Evolutionary conservation across 805 yeast species (phyloP), one percentile per base, ranked within the genome.

Genomic region (Kodamaea restingae): DNA sequence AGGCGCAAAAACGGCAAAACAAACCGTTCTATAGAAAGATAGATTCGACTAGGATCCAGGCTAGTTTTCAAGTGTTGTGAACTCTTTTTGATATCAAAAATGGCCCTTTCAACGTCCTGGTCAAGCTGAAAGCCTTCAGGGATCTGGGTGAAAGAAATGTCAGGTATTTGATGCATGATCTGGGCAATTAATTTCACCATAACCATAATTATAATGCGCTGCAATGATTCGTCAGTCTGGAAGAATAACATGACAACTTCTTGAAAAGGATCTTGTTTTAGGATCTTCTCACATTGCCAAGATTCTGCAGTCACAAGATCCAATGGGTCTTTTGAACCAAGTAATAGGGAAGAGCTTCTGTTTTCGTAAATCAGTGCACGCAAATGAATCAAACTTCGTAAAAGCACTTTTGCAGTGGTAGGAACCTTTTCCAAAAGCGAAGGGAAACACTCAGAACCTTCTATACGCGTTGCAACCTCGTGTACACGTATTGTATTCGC

Each of bases 391-490:
- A 75, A 49, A 0, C 77, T 64, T 21, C 65, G 61, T 2, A 75
- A 27, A 10, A 72, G 49, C 2, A 60, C 52, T 27, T 59, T 55
- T 4, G 62, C 36, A 1, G 67, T 41, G 0, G 51, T 52, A 2
- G 69, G 56, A 7, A 65, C 49, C 6, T 48, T 46, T 8, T 47
- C 45, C 8, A 65, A 39, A 36, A 65, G 64, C 7, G 43, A 40
- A 4, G 47, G 36, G 26, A 53, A 54, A 11, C 59, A 51, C 10
- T 44, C 43, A 7, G 35, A 41, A 2, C 67, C 71, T 12, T 72
- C 70, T n/a, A 71, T 52, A 52, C 90, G 68, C 1, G 80, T 67
- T 0, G 81, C 50, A 15, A 81, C 73, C 49, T 84, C 90, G 27
- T 71, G 58, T 71, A 80, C 75, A 17, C 74, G 67, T 18, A 83